Conservation (phyloP, 2,329 filamentous ascomycete species). For the Colletotrichum cereale region DNA sequence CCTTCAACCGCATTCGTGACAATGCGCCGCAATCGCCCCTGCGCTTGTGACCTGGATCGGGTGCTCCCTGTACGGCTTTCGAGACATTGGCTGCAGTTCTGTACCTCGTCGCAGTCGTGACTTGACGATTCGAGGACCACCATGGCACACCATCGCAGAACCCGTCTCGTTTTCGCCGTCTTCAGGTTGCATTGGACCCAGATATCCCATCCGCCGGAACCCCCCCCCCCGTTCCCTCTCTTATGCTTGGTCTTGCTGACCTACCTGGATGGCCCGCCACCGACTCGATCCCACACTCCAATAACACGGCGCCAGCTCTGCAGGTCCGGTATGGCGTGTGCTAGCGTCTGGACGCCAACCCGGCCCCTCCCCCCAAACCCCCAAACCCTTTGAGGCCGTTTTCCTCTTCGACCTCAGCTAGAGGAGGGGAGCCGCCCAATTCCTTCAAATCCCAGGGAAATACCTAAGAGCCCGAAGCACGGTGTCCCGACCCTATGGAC, state of each 20-base stretch:
- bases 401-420: not conserved
- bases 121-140: slow-evolving; percentile 30
- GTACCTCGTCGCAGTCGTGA: not conserved
- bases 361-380: too few relatives aligned
- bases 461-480: slow-evolving; percentile 20
- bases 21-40: slow-evolving; percentile 15
- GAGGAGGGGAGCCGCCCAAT: slow-evolving; percentile 5
- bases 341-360: slow-evolving; percentile 31
- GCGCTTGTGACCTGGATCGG: not conserved
- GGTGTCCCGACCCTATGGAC: not conserved
- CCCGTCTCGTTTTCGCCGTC: slow-evolving; percentile 6
- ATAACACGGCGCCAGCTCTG: slow-evolving; percentile 28
- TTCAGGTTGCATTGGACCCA: slow-evolving; percentile 25
- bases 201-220: slow-evolving; percentile 14
- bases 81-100: not conserved
- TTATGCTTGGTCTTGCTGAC: slow-evolving; percentile 17
- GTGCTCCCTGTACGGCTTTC: not conserved
- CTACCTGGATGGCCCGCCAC: slow-evolving; percentile 34
- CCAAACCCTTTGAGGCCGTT: slow-evolving; percentile 9
- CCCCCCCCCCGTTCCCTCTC: not conserved
- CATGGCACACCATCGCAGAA: slow-evolving; percentile 26
- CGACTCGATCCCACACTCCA: not conserved
- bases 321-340: slow-evolving; percentile 38
- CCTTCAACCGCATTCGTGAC: slow-evolving; percentile 15
- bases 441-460: slow-evolving; percentile 8